Base-by-base conservation (phyloP, 1,139 yeast species). In the Meyerozyma elateridarum region DNA sequence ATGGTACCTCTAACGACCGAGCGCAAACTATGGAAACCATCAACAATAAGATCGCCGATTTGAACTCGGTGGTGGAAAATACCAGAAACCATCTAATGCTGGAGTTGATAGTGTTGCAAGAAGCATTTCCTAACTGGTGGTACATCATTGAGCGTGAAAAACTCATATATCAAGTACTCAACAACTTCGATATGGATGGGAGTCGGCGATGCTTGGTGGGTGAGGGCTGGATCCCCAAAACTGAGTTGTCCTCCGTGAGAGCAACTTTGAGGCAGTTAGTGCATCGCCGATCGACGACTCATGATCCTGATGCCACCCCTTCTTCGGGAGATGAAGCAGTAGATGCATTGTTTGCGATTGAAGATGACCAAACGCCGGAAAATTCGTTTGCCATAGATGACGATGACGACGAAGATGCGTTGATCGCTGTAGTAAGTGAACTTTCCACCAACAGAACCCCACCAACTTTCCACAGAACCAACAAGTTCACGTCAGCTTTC, bases 141-240 rank as follows among this genome's bases (percentile, higher is more conserved):
- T 61, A 55, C 36, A 67, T 69, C 15, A 64, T 85, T 25, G 67
- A 72, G 33, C 73, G 85, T 47, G 98, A 91, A 49, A 79, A 79
- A 49, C 68, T 80, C 20, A 79, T 88, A 22, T 87, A 78, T 55
- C 75, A 80, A 42, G 73, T 85, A 0, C 67, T 91, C 53, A 89
- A 89, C 57, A 69, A 76, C 46, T 88, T 89, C 58, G 85, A 83
- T 51, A 85, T 79, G 54, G 96, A 89, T 54, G 76, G 79, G 37
- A 78, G 87, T 22, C 74, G 97, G 58, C 76, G 91, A 48, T 84
- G 94, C 39, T 65, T 91, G 35, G 87, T 91, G 38, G 97, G 95
- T n/a, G 98, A 91, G 64, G 99, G 97, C 20, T 91, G 98, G 98
- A 73, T 88, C 22, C 95, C 95, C 1, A 48, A 44, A 19, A 40